Evolutionary conservation across 805 yeast genomes (phyloP), one percentile per base, ranked within the genome.

Genomic region (Candida ortonii): DNA sequence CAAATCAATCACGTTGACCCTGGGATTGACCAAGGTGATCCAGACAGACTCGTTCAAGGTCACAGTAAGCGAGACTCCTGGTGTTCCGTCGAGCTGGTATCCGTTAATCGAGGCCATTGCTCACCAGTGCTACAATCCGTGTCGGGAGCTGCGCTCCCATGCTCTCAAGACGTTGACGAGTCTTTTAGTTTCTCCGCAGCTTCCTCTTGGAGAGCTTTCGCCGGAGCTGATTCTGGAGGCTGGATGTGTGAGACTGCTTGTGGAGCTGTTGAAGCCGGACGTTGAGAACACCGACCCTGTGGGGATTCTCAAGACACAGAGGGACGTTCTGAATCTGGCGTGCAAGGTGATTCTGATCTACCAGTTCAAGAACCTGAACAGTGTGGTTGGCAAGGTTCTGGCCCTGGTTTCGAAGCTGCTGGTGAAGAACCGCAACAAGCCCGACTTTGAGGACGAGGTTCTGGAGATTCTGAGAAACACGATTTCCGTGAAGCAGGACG

Each of bases 71-170:
- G 52, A 59, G 32, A 63, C 59, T 30, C 34, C 52, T 33, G 37
- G 53, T 1, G 59, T 59, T 27, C 50, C 62, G 14, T 47, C 52
- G 9, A 47, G 58, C 16, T 65, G 76, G 47, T 73, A 71, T 44
- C 82, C 95, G 1, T 65, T 85, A 41, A 67, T 84, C 18, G 90
- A 86, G 53, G 94, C 94, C 0, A 67, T 88, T 34, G 87, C 93
- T 0, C 90, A 84, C 50, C 96, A 89, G 56, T 84, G 96, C 55
- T 72, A 83, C 54, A 88, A 88, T 50, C 95, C 96, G 13, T 85
- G 95, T 55, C 67, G 85, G 17, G 88, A 84, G 51, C 65, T 88
- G 8, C 66, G 95, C 24, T 59, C 71, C 0, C 75, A 70, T 55
- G 89, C 95, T 0, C 59, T 87, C 25, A 68, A 69, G 14, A 58